Evolutionary conservation across 176 grass and related monocot species (phyloP).

Genomic region (sorghum (Sorghum bicolor)): Sorghum_bicolor_NCBIv3 NC_012870.2:78289501-78290000

Average conservation of each 20-base stretch:
- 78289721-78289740: background rate
- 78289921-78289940: conserved; percentile 13
- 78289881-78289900: background rate
- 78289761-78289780: background rate
- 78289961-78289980: conserved; percentile 25
- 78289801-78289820: background rate
- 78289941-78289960: conserved; percentile 41
- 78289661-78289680: background rate
- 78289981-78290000: conserved; percentile 25
- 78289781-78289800: background rate
- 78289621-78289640: background rate
- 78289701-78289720: background rate
- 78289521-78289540: background rate
- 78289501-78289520: background rate
- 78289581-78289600: background rate
- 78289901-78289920: background rate
- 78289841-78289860: background rate
- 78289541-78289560: background rate
- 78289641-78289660: background rate
- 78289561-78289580: background rate
- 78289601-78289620: background rate
- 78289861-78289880: background rate
- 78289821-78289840: background rate
- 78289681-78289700: background rate
- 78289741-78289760: background rate